Conservation (phyloP, 441 rosid species). For the Hura crepitans region DNA sequence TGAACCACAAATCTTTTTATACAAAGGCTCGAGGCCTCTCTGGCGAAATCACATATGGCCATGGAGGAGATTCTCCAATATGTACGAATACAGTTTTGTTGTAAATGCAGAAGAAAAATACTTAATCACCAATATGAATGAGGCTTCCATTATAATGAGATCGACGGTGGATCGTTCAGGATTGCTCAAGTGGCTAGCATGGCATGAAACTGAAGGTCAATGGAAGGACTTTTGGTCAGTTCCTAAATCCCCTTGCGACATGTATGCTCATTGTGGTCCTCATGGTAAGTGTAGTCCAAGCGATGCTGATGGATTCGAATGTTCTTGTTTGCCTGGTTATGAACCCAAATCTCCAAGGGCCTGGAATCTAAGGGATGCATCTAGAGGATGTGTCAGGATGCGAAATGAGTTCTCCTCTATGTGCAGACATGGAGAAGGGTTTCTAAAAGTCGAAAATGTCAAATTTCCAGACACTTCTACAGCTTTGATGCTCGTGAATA, state of each 20-base stretch:
- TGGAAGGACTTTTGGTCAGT: conserved; percentile 22
- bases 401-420: conserved; percentile 2
- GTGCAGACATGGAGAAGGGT: conserved; percentile 25
- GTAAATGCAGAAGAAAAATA: background rate
- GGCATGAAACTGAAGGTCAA: conserved; percentile 18
- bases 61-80: background rate
- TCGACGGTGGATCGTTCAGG: conserved; percentile 15
- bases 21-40: background rate
- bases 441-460: conserved; percentile 19
- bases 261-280: conserved; percentile 32
- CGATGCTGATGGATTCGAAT: background rate
- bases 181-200: background rate
- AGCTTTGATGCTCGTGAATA: background rate
- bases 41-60: background rate
- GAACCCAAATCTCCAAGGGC: conserved; percentile 14
- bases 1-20: background rate
- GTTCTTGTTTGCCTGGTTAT: conserved; percentile 33
- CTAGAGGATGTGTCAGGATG: conserved; percentile 29
- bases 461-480: conserved; percentile 29
- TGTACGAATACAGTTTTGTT: background rate
- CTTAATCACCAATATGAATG: background rate
- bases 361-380: conserved; percentile 18
- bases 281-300: conserved; percentile 18
- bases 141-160: conserved; percentile 2
- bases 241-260: conserved; percentile 25